Percentiles rank a stretch among this genome's conserved stretches.
Evolutionary conservation across 495 filamentous ascomycete genomes (phyloP).

Genomic region (Clavariopsis aquatica): DNA sequence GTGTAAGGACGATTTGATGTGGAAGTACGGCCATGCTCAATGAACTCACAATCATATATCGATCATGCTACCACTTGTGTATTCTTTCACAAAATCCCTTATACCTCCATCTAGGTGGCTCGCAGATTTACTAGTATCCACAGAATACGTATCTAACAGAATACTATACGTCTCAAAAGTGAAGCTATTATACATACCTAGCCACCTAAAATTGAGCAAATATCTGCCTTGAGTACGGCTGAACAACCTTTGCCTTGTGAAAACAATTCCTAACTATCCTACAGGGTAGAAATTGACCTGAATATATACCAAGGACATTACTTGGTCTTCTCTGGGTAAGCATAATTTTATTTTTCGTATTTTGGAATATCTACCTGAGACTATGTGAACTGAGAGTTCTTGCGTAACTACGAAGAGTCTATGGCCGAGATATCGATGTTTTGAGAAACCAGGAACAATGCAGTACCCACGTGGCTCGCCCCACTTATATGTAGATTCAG

Average conservation of each 20-base stretch:
- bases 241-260: slow-evolving; percentile 34
- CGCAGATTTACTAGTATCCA: slow-evolving; percentile 20
- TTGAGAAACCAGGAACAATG: slow-evolving; percentile 28
- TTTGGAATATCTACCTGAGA: slow-evolving; percentile 20
- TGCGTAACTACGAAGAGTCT: slow-evolving; percentile 21
- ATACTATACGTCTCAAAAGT: slow-evolving; percentile 30
- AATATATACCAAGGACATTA: too few species aligned
- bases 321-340: slow-evolving; percentile 26
- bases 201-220: slow-evolving; percentile 32
- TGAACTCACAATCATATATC: not conserved
- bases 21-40: too few species aligned
- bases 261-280: slow-evolving; percentile 23
- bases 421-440: slow-evolving; percentile 27
- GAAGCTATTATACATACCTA: slow-evolving; percentile 18
- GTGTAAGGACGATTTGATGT: too few species aligned
- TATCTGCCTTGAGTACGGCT: slow-evolving; percentile 33
- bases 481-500: slow-evolving; percentile 26
- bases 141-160: slow-evolving; percentile 9
- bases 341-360: slow-evolving; percentile 28
- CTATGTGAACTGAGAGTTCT: slow-evolving; percentile 22
- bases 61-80: too few species aligned
- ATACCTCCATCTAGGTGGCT: slow-evolving; percentile 8
- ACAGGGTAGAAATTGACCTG: slow-evolving; percentile 25
- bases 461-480: slow-evolving; percentile 34
- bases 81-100: too few species aligned